These are phyloP conservation scores for Neofusicoccum sp. DNA, from an alignment of 2,329 filamentous ascomycete genomes.

Conservation along the genomic window DNA sequence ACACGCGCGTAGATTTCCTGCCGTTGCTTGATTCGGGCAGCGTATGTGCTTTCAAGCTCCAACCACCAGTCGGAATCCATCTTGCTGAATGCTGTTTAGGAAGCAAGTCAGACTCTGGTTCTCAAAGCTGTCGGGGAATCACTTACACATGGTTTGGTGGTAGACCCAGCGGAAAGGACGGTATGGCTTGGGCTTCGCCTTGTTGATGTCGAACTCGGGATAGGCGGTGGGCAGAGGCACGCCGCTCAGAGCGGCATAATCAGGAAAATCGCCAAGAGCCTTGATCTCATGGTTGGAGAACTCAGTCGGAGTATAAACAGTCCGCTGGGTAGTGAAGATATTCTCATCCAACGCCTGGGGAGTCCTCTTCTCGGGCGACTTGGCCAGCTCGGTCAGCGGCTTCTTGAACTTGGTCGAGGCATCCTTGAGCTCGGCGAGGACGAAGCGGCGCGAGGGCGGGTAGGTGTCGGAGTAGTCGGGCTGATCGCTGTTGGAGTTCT, in stretches of 20 bases:
- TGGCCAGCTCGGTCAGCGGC: conserved; percentile 25
- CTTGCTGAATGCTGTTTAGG: conserved; percentile 65
- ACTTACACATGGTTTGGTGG: conserved; percentile 84
- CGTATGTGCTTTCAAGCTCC: conserved; percentile 77
- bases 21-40: conserved; percentile 65
- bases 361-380: conserved; percentile 21
- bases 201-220: conserved; percentile 64
- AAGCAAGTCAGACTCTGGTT: fast-evolving
- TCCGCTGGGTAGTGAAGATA: conserved; percentile 27
- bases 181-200: conserved; percentile 70
- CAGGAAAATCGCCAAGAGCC: conserved; percentile 71
- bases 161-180: conserved; percentile 81
- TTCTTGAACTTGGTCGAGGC: conserved; percentile 28
- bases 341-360: conserved; percentile 25
- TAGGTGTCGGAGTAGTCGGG: conserved; percentile 48
- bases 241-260: conserved; percentile 72
- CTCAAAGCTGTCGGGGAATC: neutral
- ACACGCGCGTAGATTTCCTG: conserved; percentile 63
- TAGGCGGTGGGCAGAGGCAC: conserved; percentile 68
- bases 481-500: conserved; percentile 26
- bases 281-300: conserved; percentile 69
- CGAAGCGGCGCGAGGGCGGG: conserved; percentile 53
- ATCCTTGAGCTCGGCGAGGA: conserved; percentile 38
- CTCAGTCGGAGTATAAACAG: conserved; percentile 61
- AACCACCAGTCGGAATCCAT: conserved; percentile 84